Conservation (phyloP, 2,329 filamentous ascomycete genomes). For the Xylaria sp. region DNA sequence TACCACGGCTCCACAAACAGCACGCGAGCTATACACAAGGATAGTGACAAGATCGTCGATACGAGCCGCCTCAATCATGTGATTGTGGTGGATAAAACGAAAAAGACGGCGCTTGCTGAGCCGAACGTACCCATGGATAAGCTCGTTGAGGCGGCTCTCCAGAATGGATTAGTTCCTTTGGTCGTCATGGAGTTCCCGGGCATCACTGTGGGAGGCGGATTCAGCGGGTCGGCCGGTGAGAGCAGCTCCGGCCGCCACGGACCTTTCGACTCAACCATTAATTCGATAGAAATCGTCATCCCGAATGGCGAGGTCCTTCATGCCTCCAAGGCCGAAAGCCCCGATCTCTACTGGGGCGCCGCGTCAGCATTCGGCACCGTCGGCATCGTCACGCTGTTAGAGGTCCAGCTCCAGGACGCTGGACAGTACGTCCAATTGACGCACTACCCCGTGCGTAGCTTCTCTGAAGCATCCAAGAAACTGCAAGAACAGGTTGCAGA, state of each 20-base stretch:
- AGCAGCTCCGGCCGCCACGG: constrained; percentile 75
- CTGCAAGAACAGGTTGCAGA: constrained; percentile 58
- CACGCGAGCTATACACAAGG: constrained; percentile 68
- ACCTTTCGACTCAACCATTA: constrained; percentile 72
- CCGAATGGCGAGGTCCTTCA: constrained; percentile 67
- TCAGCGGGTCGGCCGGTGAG: constrained; percentile 74
- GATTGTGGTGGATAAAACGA: constrained; percentile 65
- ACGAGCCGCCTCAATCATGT: constrained; percentile 73
- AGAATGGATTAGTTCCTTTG: constrained; percentile 67
- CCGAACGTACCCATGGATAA: constrained; percentile 77
- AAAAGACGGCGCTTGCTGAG: constrained; percentile 71
- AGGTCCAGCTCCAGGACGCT: constrained; percentile 68
- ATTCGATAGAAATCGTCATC: constrained; percentile 72
- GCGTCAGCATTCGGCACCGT: constrained; percentile 74
- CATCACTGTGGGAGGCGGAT: constrained; percentile 77
- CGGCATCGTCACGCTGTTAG: constrained; percentile 73
- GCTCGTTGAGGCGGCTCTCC: constrained; percentile 68
- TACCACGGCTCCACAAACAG: constrained; percentile 83
- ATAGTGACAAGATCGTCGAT: constrained; percentile 69
- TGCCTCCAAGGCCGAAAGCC: constrained; percentile 64
- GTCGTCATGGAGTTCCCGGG: constrained; percentile 79
- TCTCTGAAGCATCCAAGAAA: constrained; percentile 54
- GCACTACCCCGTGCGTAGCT: constrained; percentile 61
- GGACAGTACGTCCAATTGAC: constrained; percentile 67
- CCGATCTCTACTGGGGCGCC: constrained; percentile 73